Evolutionary conservation across 2,329 filamentous ascomycete species (phyloP).

Genomic region (Fusarium liriodendri): DNA sequence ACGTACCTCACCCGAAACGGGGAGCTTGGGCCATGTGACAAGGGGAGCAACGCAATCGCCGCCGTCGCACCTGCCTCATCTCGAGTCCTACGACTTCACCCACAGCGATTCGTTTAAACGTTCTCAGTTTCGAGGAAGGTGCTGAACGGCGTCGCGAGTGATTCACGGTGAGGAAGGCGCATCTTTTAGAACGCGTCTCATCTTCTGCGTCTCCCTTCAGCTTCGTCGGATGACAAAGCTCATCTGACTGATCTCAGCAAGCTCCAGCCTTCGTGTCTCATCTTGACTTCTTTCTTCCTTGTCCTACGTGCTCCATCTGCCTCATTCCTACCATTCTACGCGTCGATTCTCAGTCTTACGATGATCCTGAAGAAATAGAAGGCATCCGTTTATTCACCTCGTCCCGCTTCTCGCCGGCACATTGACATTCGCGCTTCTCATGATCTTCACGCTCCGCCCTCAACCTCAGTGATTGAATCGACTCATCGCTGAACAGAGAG

Average conservation of each 20-base stretch:
- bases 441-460: slow-evolving; percentile 1
- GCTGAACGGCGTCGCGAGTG: not conserved
- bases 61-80: slow-evolving; percentile 19
- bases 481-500: slow-evolving; percentile 6
- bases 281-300: slow-evolving; percentile 18
- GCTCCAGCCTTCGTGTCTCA: slow-evolving; percentile 29
- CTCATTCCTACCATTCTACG: slow-evolving; percentile 14
- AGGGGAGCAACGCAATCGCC: slow-evolving; percentile 18
- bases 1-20: slow-evolving; percentile 19
- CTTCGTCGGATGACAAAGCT: slow-evolving; percentile 13
- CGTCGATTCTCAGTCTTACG: slow-evolving; percentile 4
- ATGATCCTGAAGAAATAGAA: slow-evolving; percentile 30
- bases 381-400: slow-evolving; percentile 1
- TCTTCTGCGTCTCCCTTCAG: slow-evolving; percentile 8
- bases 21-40: slow-evolving; percentile 44
- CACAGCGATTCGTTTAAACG: not conserved
- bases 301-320: slow-evolving; percentile 22
- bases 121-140: slow-evolving; percentile 7
- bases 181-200: slow-evolving; percentile 15
- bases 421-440: slow-evolving; percentile 16
- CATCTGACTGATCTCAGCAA: slow-evolving; percentile 21
- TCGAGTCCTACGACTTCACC: slow-evolving; percentile 27
- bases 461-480: slow-evolving; percentile 6
- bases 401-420: not conserved
- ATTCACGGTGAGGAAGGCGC: slow-evolving; percentile 16